phyloP scores from a whole-genome alignment of 306 rosid species.

The Datisca glomerata region DNA sequence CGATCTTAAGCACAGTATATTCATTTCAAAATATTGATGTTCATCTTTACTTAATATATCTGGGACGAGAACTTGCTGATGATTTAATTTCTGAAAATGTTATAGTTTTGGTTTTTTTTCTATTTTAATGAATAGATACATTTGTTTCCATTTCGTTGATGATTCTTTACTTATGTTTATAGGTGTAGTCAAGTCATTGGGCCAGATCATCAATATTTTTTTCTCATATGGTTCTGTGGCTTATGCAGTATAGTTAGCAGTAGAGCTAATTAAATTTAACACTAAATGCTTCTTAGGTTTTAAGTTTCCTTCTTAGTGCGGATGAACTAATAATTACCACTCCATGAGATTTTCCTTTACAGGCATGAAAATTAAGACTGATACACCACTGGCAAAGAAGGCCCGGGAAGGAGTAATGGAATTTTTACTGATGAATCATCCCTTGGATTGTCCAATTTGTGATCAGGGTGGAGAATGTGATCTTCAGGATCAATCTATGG shows the following conservation, averaged over 20 bases:
- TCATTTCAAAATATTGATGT: too few relatives aligned
- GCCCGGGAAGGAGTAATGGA: slow-evolving; percentile 99
- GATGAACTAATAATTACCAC: too few relatives aligned
- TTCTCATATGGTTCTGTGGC: neutral
- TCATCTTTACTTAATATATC: neutral
- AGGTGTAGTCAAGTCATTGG: too few relatives aligned
- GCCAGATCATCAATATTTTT: too few relatives aligned
- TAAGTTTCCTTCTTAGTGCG: too few relatives aligned
- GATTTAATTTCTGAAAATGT: slow-evolving; percentile 1
- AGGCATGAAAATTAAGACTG: slow-evolving; percentile 99
- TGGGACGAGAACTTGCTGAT: neutral
- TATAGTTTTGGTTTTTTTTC: neutral
- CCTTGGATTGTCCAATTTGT: slow-evolving; percentile 97
- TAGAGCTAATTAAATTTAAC: too few relatives aligned
- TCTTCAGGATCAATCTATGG: slow-evolving; percentile 99
- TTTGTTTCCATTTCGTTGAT: slow-evolving; percentile 1
- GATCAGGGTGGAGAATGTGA: slow-evolving; percentile 99
- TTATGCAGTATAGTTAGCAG: neutral
- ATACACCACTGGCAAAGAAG: slow-evolving; percentile 94
- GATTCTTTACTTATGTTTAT: neutral
- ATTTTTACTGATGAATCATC: slow-evolving; percentile 96
- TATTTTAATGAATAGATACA: neutral
- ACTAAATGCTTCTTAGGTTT: too few relatives aligned
- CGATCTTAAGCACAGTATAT: too few relatives aligned
- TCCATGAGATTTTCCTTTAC: slow-evolving; percentile 9